These are phyloP conservation scores for Perkinsus chesapeaki DNA, from an alignment of 169 alveolate species.

Conservation along the genomic window DNA sequence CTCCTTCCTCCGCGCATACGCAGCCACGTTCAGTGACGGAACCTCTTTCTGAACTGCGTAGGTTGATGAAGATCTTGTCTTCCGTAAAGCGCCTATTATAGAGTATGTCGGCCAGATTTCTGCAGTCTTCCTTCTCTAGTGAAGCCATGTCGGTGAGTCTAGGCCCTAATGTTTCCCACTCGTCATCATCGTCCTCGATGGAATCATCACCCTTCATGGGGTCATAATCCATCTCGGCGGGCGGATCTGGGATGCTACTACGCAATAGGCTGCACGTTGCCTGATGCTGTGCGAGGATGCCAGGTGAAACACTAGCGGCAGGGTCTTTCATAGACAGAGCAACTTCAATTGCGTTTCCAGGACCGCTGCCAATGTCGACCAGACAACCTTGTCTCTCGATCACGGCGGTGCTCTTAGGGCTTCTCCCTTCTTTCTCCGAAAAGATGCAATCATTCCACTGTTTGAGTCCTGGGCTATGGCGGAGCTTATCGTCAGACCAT, in stretches of 20 bases:
- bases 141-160: neutral
- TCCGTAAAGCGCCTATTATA: neutral
- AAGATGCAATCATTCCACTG: neutral
- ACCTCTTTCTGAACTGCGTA: neutral
- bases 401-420: neutral
- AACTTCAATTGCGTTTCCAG: neutral
- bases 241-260: too few species aligned
- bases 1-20: too few species aligned
- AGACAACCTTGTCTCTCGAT: neutral
- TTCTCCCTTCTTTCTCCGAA: neutral
- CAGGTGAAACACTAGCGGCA: neutral
- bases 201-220: too few species aligned
- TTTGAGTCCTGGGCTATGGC: neutral
- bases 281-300: neutral
- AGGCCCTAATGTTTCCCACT: too few species aligned
- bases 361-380: neutral
- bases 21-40: neutral
- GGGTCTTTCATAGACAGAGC: neutral
- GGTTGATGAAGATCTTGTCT: neutral
- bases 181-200: too few species aligned
- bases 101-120: neutral
- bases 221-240: too few species aligned
- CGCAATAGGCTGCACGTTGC: too few species aligned
- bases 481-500: neutral
- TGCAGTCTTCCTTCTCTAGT: neutral